Percentiles rank a stretch among this genome's conserved stretches.
Conservation (phyloP, 177 flowering plant genomes). For the Vitis hybrid region DNA sequence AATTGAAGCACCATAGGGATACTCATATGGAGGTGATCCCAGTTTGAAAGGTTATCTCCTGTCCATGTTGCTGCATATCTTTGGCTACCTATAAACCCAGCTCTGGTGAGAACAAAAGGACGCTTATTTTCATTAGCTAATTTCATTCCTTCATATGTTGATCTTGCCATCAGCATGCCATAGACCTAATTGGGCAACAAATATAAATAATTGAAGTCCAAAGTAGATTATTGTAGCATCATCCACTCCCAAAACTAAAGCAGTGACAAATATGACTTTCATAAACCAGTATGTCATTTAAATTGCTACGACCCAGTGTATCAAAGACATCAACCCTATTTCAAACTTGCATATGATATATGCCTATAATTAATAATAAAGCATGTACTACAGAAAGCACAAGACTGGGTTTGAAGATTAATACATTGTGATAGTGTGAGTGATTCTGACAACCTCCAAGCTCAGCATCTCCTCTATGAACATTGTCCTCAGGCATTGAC, state of each 20-base stretch:
- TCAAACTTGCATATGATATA: constrained; percentile 1
- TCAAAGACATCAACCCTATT: neutral
- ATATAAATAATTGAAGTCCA: neutral
- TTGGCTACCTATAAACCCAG: constrained; percentile 91
- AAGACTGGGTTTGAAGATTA: constrained; percentile 9
- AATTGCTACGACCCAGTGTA: neutral
- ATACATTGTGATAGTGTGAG: constrained; percentile 86
- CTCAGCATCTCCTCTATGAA: constrained; percentile 81
- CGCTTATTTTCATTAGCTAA: constrained; percentile 64
- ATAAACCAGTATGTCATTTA: neutral
- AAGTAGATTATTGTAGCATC: neutral
- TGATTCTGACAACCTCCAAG: constrained; percentile 85
- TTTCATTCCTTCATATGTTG: constrained; percentile 90
- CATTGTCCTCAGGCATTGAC: constrained; percentile 93
- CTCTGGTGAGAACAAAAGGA: constrained; percentile 96
- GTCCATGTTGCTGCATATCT: constrained; percentile 99
- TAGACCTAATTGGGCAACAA: constrained; percentile 53
- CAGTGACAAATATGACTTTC: neutral
- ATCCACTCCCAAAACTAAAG: neutral
- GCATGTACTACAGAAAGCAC: neutral
- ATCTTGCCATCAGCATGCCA: constrained; percentile 96
- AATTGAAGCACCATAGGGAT: constrained; percentile 88
- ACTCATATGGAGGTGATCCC: constrained; percentile 97
- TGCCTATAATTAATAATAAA: neutral
- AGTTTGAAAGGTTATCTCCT: constrained; percentile 86